Evolutionary conservation across 2,329 filamentous ascomycete species (phyloP).

Genomic region (Blastomyces parvus): DNA sequence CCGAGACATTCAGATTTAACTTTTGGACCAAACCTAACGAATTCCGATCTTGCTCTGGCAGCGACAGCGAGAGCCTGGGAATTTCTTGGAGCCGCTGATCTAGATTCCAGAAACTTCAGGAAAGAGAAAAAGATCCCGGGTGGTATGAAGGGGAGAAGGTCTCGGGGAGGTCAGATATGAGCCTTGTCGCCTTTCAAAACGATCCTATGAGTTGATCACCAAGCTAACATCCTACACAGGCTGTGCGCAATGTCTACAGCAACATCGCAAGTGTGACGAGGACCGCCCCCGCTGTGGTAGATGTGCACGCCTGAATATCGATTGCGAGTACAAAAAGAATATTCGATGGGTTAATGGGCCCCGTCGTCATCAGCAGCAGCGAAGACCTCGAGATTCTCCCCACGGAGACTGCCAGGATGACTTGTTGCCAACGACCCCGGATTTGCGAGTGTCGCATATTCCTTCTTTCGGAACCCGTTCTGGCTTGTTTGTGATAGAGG

Average conservation of each 20-base stretch:
- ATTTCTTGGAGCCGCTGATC: background rate
- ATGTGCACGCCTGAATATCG: background rate
- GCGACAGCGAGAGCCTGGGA: background rate
- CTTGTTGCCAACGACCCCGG: background rate
- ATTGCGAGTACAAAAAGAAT: background rate
- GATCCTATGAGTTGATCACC: background rate
- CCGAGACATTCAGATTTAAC: background rate
- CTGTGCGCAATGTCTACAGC: constrained; percentile 4
- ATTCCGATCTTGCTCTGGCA: background rate
- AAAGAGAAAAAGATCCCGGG: background rate
- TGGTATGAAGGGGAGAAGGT: constrained; percentile 5
- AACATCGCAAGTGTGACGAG: constrained; percentile 8
- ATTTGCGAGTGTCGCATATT: background rate
- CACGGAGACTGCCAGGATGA: background rate
- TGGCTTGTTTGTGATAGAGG: background rate
- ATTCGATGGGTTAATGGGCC: constrained; percentile 6
- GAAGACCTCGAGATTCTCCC: background rate
- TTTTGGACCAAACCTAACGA: background rate
- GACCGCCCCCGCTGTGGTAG: background rate
- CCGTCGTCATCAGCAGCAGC: background rate
- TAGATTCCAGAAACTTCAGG: background rate
- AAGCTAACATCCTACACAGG: background rate
- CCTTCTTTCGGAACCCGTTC: background rate
- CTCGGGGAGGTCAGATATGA: constrained; percentile 7
- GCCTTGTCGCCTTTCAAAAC: background rate